Evolutionary conservation across 1,284 basidiomycete genomes (phyloP), one percentile per base, ranked within the genome.

Genomic region (Sporisorium scitamineum): DNA sequence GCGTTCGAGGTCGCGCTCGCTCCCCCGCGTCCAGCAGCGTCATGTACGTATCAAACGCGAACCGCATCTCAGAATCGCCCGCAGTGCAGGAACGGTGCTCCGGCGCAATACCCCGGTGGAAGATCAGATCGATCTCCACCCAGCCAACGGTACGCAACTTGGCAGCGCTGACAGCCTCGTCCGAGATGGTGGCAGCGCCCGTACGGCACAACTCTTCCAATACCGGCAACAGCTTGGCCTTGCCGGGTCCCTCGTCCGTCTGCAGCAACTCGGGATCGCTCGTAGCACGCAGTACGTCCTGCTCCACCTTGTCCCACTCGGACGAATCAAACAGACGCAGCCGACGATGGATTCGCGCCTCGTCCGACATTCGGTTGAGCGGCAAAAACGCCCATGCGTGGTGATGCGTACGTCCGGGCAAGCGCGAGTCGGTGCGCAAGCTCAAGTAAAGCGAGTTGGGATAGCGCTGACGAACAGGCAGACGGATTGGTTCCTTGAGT

Each of bases 1-100:
- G 52, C 24, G 70, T 41, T 16, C 65, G 64, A 20, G 79, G 66
- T 22, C 58, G 57, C 5, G 69, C 51, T 42, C 80, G 67, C 57
- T 81, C 75, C 11, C 78, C 76, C 2, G 68, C 66, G 47, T 82
- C 79, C 31, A 60, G 52, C 52, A 77, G 53, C 20, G 79, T 63
- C 42, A 72, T 59, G 57, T 75, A 79, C n/a, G 76, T 71, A 22
- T 82, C 80, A 55, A 59, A 78, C 3, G 74, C 79, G 32, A 66
- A 76, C 10, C 82, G 75, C 70, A 84, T 62, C 71, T 82, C 80
- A 26, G 57, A 29, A 32, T 84, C 81, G 22, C 79, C 80, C 7
- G 75, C 67, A 9, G 68, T 60, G 48, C 79, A 69, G 29, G 68
- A 59, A 9, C 68, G 45, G 32, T 82, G 81, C 56, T 80, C 79